Conservation (phyloP, 1,139 yeast species). For the Arxiozyma slooffiae region DNA sequence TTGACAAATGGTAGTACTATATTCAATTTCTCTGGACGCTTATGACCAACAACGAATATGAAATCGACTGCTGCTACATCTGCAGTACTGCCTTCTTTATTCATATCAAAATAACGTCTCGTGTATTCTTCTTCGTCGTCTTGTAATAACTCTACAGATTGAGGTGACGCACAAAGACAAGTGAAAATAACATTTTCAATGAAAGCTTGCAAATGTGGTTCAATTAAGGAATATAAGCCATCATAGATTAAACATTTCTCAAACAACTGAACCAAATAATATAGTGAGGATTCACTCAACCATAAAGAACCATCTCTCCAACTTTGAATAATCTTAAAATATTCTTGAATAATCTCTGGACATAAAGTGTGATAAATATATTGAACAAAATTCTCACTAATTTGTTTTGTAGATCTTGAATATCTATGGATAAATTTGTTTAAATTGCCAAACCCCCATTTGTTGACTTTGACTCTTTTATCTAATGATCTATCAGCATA, state of each 20-base stretch:
- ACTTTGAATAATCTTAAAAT: conserved; percentile 48
- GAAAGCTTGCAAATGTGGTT: conserved; percentile 49
- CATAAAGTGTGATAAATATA: conserved; percentile 44
- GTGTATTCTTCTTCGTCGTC: conserved; percentile 69
- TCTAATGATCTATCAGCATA: conserved; percentile 42
- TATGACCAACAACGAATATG: conserved; percentile 40
- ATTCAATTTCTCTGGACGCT: conserved; percentile 40
- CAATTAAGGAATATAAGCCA: conserved; percentile 43
- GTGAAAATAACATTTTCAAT: conserved; percentile 55
- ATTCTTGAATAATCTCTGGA: conserved; percentile 51
- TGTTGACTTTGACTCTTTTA: conserved; percentile 51
- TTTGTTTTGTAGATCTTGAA: conserved; percentile 29
- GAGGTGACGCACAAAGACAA: conserved; percentile 46
- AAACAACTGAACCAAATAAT: conserved; percentile 53
- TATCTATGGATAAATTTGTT: conserved; percentile 41
- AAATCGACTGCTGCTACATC: conserved; percentile 79
- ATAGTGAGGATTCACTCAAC: conserved; percentile 52
- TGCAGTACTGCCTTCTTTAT: conserved; percentile 63
- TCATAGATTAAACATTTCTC: conserved; percentile 51
- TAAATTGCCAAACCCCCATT: conserved; percentile 67
- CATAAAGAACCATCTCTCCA: conserved; percentile 48
- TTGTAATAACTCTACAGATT: conserved; percentile 52
- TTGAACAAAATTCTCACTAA: conserved; percentile 38
- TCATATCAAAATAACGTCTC: conserved; percentile 57
- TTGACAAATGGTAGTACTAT: conserved; percentile 41